Percentiles rank a stretch among this genome's conserved stretches.
Conservation (phyloP, 345 rosid species). For the Laguncularia racemosa region DNA sequence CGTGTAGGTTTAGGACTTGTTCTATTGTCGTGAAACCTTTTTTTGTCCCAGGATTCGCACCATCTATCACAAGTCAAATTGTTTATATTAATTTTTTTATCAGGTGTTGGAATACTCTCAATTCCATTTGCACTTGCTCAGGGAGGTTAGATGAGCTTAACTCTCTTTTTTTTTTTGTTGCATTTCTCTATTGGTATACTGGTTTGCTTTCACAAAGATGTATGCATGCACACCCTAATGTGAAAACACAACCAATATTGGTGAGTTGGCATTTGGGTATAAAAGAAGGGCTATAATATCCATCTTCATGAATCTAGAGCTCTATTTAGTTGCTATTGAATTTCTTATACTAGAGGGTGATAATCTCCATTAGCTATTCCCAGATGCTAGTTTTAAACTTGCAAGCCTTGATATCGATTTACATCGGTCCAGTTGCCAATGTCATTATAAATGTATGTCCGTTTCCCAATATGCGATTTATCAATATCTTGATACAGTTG, state of each 20-base stretch:
- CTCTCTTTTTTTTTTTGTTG: conserved; percentile 38
- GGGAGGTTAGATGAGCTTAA: conserved; percentile 59
- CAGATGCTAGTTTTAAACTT: conserved; percentile 24
- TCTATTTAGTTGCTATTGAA: no score
- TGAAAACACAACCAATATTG: conserved; percentile 56
- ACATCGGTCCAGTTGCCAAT: conserved; percentile 38
- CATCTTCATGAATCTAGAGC: conserved; percentile 41
- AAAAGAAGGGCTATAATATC: conserved; percentile 49
- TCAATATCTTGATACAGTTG: conserved; percentile 39
- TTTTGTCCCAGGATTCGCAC: no score
- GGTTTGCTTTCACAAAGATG: conserved; percentile 46
- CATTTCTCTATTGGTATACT: conserved; percentile 53
- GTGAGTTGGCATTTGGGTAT: conserved; percentile 42
- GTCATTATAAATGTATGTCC: conserved; percentile 36
- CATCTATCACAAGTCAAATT: no score
- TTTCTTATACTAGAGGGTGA: no score
- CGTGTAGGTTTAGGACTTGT: no score
- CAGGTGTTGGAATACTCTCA: conserved; percentile 64
- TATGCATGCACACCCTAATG: conserved; percentile 30
- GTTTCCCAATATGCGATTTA: conserved; percentile 19
- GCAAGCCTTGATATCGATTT: conserved; percentile 31
- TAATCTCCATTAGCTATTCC: conserved; percentile 50
- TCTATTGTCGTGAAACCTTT: no score
- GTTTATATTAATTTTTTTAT: no score
- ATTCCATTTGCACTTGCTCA: no score